phyloP scores from a whole-genome alignment of 2,329 filamentous ascomycete species.

The Sordariomycetes sp. region DNA sequence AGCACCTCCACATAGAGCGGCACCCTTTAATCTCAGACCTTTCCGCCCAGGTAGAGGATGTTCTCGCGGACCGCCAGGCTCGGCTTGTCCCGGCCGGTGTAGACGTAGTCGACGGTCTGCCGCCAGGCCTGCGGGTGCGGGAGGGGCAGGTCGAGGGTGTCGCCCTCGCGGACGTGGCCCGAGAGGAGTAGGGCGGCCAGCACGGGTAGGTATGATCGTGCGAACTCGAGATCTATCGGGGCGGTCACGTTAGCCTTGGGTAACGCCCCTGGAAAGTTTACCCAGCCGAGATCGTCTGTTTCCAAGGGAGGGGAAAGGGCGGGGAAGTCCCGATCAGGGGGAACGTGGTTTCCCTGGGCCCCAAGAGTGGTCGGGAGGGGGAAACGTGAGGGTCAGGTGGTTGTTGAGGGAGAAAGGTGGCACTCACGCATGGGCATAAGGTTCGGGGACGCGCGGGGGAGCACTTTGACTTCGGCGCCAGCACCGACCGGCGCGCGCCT shows the following conservation, averaged over 20 bases:
- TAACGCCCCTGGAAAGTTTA: not conserved
- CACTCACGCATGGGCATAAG: constrained; percentile 36
- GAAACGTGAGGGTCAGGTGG: constrained; percentile 6
- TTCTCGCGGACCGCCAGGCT: constrained; percentile 38
- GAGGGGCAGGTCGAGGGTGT: constrained; percentile 45
- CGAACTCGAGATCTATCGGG: constrained; percentile 33
- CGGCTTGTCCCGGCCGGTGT: constrained; percentile 35
- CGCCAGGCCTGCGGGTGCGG: constrained; percentile 45
- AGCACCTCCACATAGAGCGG: not conserved
- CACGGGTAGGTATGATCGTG: constrained; percentile 37
- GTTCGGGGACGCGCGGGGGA: constrained; percentile 10
- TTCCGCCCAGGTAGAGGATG: constrained; percentile 44
- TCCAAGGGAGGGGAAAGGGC: not conserved
- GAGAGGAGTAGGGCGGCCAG: constrained; percentile 45
- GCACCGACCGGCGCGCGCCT: not conserved
- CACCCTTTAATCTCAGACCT: constrained; percentile 16
- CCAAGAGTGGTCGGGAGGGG: not conserved
- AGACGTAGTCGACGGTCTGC: constrained; percentile 43
- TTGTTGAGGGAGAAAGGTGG: not conserved
- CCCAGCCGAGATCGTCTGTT: not conserved
- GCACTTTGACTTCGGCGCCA: not conserved
- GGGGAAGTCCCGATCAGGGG: not conserved
- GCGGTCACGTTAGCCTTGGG: constrained; percentile 1
- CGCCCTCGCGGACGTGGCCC: constrained; percentile 36
- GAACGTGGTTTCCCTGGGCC: not conserved